phyloP scores from a whole-genome alignment of 2,329 filamentous ascomycete species.

The Talaromyces piceae region DNA sequence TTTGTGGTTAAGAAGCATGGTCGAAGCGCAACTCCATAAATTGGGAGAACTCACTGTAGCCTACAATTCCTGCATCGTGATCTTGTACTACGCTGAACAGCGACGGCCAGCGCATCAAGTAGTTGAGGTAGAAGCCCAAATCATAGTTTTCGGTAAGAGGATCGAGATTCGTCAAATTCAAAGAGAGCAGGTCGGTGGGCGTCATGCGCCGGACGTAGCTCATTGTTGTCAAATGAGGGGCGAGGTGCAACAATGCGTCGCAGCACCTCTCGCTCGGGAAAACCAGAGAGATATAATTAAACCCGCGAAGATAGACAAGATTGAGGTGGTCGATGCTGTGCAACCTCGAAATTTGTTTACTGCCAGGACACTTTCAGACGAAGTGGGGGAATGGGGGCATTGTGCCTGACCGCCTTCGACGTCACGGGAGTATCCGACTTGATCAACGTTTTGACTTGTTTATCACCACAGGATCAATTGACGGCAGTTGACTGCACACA shows the following conservation, averaged over 20 bases:
- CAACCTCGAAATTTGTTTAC: background rate
- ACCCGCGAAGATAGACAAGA: background rate
- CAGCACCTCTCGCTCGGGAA: background rate
- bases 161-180: constrained; percentile 93
- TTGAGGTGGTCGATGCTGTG: background rate
- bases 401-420: constrained; percentile 8
- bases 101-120: constrained; percentile 91
- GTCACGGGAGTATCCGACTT: constrained; percentile 2
- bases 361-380: background rate
- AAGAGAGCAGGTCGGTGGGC: constrained; percentile 74
- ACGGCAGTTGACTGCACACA: background rate
- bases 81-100: constrained; percentile 91
- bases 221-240: constrained; percentile 47
- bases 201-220: constrained; percentile 79
- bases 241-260: background rate
- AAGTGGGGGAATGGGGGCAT: constrained; percentile 1
- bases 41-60: constrained; percentile 64
- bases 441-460: too few relatives aligned
- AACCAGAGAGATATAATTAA: background rate
- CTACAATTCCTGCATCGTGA: constrained; percentile 77
- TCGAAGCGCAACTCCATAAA: background rate
- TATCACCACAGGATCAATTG: background rate
- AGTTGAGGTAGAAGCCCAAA: constrained; percentile 89
- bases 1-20: background rate
- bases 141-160: constrained; percentile 98